Evolutionary conservation across 2,329 filamentous ascomycete species (phyloP).

Genomic region (Chaetomiaceae sp.): DNA sequence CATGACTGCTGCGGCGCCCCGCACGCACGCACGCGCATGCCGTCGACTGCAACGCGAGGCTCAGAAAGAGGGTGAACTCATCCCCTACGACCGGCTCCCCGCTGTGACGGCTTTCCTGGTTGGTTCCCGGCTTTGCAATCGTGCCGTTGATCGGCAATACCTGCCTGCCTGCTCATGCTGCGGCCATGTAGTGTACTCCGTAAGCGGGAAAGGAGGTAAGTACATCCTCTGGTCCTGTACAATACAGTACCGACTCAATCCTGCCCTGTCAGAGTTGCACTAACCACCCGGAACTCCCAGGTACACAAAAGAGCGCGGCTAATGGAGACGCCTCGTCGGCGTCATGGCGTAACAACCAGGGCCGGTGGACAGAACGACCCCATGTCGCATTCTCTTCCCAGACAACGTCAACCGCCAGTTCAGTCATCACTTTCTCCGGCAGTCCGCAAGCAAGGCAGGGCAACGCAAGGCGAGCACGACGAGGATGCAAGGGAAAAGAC

Average conservation of each 20-base stretch:
- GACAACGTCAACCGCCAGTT: too few relatives aligned
- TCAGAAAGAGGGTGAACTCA: background rate
- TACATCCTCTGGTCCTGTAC: too few relatives aligned
- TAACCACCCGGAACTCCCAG: background rate
- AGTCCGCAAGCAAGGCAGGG: too few relatives aligned
- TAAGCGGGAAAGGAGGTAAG: too few relatives aligned
- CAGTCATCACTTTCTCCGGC: too few relatives aligned
- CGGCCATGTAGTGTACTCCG: background rate
- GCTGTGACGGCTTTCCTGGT: background rate
- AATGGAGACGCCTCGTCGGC: too few relatives aligned
- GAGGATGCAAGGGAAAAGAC: background rate
- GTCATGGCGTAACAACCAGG: too few relatives aligned
- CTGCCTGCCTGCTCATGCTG: background rate
- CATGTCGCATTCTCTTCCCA: too few relatives aligned
- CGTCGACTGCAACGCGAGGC: background rate
- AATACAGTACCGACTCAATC: too few relatives aligned
- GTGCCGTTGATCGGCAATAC: slow-evolving; percentile 4
- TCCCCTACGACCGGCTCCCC: background rate
- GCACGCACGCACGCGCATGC: background rate
- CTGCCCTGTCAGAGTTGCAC: background rate
- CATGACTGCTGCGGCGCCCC: slow-evolving; percentile 12
- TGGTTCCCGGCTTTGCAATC: background rate
- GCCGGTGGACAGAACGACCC: too few relatives aligned
- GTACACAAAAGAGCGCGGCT: too few relatives aligned
- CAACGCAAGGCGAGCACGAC: background rate